phyloP scores from a whole-genome alignment of 106 monocot genomes.

The Chionographis japonica region DNA sequence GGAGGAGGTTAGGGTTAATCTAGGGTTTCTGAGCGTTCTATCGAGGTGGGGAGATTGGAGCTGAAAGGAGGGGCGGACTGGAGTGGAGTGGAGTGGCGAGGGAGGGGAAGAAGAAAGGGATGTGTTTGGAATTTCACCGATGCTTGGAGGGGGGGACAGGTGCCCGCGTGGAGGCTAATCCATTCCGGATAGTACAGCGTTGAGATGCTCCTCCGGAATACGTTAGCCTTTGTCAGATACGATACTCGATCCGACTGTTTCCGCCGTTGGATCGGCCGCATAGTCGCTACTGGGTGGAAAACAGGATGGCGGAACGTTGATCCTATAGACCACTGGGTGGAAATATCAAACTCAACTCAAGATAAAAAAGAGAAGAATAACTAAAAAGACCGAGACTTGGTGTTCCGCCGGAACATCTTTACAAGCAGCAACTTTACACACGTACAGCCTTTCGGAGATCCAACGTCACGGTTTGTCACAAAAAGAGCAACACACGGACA shows the following conservation, averaged over 20 bases:
- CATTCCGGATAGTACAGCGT: background rate
- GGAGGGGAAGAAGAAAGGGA: background rate
- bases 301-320: no score
- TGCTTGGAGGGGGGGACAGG: background rate
- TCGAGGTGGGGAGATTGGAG: no score
- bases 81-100: background rate
- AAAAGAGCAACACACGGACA: no score
- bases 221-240: background rate
- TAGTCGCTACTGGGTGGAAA: no score
- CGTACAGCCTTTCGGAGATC: no score
- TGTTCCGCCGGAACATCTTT: no score
- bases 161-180: background rate
- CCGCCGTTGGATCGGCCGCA: background rate
- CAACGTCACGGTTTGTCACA: no score
- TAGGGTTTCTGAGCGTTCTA: background rate
- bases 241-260: background rate
- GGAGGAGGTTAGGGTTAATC: background rate
- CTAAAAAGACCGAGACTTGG: no score
- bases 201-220: constrained; percentile 1
- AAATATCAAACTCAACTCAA: no score
- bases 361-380: no score
- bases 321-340: no score
- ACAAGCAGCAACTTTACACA: no score
- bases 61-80: background rate
- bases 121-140: background rate